phyloP scores from a whole-genome alignment of 768 basidiomycete species.

The Hemileccinum rubropunctum region DNA sequence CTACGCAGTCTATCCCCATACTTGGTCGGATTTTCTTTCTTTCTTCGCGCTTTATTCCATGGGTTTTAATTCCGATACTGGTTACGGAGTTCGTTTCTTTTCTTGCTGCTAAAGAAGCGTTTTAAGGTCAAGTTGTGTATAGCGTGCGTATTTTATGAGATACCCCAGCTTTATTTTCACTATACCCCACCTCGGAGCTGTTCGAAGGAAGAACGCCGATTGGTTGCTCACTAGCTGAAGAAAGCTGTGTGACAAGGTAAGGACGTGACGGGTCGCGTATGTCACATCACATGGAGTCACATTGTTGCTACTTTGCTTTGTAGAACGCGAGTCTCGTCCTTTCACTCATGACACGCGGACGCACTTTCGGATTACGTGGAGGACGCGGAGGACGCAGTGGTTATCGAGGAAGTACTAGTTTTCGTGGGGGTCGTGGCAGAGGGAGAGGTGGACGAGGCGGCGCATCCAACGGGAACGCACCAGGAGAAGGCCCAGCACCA shows the following conservation, averaged over 20 bases:
- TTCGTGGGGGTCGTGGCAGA: conserved; percentile 49
- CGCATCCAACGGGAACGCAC: conserved; percentile 28
- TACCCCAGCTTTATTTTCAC: conserved; percentile 22
- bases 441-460: conserved; percentile 40
- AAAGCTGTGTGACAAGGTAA: too few relatives aligned
- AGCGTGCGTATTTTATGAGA: conserved; percentile 17
- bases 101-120: conserved; percentile 3
- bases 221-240: too few relatives aligned
- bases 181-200: too few relatives aligned
- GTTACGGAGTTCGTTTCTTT: conserved; percentile 21
- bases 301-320: not conserved
- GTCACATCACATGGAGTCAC: conserved; percentile 24
- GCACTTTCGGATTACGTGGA: conserved; percentile 51
- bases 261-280: conserved; percentile 23
- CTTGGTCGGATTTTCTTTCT: conserved; percentile 1
- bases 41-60: conserved; percentile 2
- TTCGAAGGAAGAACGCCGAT: too few relatives aligned
- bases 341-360: conserved; percentile 42
- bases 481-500: conserved; percentile 48
- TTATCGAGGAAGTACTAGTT: conserved; percentile 31
- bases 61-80: conserved; percentile 16
- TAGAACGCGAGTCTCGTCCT: not conserved
- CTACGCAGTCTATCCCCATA: conserved; percentile 4
- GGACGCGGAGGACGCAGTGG: conserved; percentile 40
- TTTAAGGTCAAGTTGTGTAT: conserved; percentile 8